Evolutionary conservation across 805 yeast genomes (phyloP).

Genomic region (Hanseniaspora vineae): DNA sequence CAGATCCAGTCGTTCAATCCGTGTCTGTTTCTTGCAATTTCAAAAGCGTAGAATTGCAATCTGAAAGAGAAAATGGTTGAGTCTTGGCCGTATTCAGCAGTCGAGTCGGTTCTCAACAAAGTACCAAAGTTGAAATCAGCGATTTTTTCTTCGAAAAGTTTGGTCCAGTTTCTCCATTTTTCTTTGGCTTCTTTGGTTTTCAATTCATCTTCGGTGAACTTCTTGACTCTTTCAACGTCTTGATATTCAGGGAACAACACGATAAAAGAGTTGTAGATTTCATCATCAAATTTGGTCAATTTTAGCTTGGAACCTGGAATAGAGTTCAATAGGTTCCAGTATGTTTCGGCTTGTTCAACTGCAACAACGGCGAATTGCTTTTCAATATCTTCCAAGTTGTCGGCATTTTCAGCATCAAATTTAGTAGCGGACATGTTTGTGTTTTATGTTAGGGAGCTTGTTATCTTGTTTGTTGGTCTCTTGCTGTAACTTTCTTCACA

Average conservation of each 20-base stretch:
- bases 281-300: slow-evolving; percentile 61
- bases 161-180: slow-evolving; percentile 83
- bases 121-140: slow-evolving; percentile 96
- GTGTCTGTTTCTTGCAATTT: slow-evolving; percentile 80
- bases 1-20: slow-evolving; percentile 81
- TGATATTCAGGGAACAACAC: slow-evolving; percentile 82
- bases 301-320: slow-evolving; percentile 71
- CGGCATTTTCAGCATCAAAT: slow-evolving; percentile 83
- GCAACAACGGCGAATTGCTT: slow-evolving; percentile 97
- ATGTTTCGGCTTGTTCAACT: slow-evolving; percentile 87
- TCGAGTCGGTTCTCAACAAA: slow-evolving; percentile 59
- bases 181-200: slow-evolving; percentile 69
- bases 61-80: slow-evolving; percentile 84
- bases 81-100: slow-evolving; percentile 66
- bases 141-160: slow-evolving; percentile 62
- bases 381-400: slow-evolving; percentile 90
- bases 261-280: slow-evolving; percentile 45
- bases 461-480: neutral
- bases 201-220: slow-evolving; percentile 65
- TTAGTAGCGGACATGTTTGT: slow-evolving; percentile 8
- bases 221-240: slow-evolving; percentile 41
- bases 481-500: neutral
- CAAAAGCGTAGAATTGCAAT: slow-evolving; percentile 90
- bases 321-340: slow-evolving; percentile 68
- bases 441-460: neutral